Base-by-base conservation (phyloP, 2,329 filamentous ascomycete genomes). In the Cercospora sojina region DNA sequence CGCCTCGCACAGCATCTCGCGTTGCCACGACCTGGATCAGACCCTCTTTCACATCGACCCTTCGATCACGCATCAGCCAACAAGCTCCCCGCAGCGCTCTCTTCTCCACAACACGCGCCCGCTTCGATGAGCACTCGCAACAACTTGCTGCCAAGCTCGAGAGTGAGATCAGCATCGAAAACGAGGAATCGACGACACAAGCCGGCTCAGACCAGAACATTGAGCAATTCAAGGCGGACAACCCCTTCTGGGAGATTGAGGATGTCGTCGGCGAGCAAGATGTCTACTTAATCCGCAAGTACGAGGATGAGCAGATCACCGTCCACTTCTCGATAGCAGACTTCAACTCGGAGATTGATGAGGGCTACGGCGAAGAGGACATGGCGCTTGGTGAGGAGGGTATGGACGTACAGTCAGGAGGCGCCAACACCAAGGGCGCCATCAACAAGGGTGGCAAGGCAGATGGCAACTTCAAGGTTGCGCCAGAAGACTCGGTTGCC, bases 141-240 rank as follows among this genome's bases (percentile, higher is more conserved):
- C 92, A 97, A 81, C 88, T 99, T 62, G 86, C 89, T 47, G 87
- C 88, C 67, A 98, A 98, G 86, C 87, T 99, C 59, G 87, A 91
- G 71, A 89, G 88, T 77, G 93, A 97, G 83, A 84, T 96, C 72
- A 83, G 88, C 79, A 88, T 96, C 77, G 95, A 98, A 85, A 87
- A 88, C 75, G 89, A 93, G 76, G 89, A 93, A 59, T 71, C 71
- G 57, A 62, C 63, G 35, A 53, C 64, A 80, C 81, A 91, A 71
- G 90, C 92, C 47, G 85, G 88, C 58, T 73, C 71, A 62, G 73
- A 77, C 67, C 69, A 69, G 70, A 91, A 89, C 78, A 87, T 97
- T 79, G 90, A 92, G 82, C 91, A 95, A 79, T 97, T 96, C 81
- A 82, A 97, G 57, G 88, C 69, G 16, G 70, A 94, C 77, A 94